A percentile compares a stretch with the other conserved stretches of the same genome.
These are phyloP conservation scores for Aspergillus alliaceus DNA, from an alignment of 2,329 filamentous ascomycete species.

Conservation along the genomic window DNA sequence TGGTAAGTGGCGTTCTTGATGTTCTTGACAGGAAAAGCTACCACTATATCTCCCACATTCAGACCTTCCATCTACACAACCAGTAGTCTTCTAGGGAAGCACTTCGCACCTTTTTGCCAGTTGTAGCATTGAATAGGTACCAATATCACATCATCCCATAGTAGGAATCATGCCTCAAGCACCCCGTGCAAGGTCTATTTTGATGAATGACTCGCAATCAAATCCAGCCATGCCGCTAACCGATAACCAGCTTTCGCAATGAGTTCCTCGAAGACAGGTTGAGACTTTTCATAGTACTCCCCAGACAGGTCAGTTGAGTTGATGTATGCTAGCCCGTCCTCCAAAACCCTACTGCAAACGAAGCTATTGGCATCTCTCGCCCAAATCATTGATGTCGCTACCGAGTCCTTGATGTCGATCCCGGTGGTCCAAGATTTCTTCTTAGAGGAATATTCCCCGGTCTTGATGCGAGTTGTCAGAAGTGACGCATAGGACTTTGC, in stretches of 20 bases:
- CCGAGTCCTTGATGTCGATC: conserved; percentile 43
- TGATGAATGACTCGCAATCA: conserved; percentile 46
- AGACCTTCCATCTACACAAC: no score
- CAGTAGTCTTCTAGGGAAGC: no score
- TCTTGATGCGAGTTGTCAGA: not conserved
- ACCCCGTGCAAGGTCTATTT: no score
- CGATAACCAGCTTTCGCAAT: conserved; percentile 69
- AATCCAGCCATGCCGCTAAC: conserved; percentile 61
- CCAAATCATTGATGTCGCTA: conserved; percentile 62
- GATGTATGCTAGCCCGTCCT: conserved; percentile 59
- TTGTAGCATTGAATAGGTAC: no score
- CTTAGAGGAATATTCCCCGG: not conserved
- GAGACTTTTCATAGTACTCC: conserved; percentile 63
- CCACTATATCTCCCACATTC: no score
- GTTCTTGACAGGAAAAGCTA: no score
- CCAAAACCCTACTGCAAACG: conserved; percentile 66
- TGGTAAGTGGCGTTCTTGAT: no score
- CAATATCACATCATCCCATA: no score
- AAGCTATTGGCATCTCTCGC: conserved; percentile 65
- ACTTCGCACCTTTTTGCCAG: no score
- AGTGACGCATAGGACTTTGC: conserved; percentile 23
- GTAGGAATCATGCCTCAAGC: not conserved
- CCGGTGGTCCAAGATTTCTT: conserved; percentile 10
- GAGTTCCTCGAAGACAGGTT: conserved; percentile 64
- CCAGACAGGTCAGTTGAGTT: conserved; percentile 38